Conservation (phyloP, 2,329 filamentous ascomycete species). For the Clonostachys rosea region DNA sequence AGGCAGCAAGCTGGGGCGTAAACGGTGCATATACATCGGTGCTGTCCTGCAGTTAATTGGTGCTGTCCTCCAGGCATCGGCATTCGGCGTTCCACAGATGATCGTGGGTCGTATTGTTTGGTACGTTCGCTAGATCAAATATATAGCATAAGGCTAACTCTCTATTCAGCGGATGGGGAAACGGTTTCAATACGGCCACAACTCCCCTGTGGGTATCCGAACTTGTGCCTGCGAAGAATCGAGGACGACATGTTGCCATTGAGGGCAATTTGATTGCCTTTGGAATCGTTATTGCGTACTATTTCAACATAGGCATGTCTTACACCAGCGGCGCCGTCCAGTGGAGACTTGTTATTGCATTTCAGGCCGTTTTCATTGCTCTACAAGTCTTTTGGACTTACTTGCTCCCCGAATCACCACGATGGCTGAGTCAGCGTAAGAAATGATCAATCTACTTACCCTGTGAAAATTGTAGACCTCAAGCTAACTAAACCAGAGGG, state of each 20-base stretch:
- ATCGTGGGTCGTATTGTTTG: slow-evolving; percentile 25
- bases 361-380: slow-evolving; percentile 52
- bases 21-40: background rate
- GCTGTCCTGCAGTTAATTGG: background rate
- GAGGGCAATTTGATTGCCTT: slow-evolving; percentile 73
- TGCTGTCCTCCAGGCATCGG: background rate
- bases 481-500: slow-evolving; percentile 29
- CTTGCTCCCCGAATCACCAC: slow-evolving; percentile 67
- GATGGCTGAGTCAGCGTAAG: slow-evolving; percentile 55
- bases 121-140: slow-evolving; percentile 17
- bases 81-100: slow-evolving; percentile 3
- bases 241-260: slow-evolving; percentile 65
- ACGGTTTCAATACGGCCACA: slow-evolving; percentile 66
- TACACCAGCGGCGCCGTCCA: slow-evolving; percentile 45
- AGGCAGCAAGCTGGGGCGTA: background rate
- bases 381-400: slow-evolving; percentile 31
- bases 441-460: too few species aligned
- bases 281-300: slow-evolving; percentile 58
- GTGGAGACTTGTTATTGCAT: slow-evolving; percentile 67
- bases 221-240: slow-evolving; percentile 60
- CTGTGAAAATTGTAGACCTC: too few species aligned
- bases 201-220: slow-evolving; percentile 70
- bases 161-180: slow-evolving; percentile 55
- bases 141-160: too few species aligned
- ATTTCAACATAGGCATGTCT: slow-evolving; percentile 40